Base-by-base conservation (phyloP, 1,284 basidiomycete genomes). In the Mycena citricolor region DNA sequence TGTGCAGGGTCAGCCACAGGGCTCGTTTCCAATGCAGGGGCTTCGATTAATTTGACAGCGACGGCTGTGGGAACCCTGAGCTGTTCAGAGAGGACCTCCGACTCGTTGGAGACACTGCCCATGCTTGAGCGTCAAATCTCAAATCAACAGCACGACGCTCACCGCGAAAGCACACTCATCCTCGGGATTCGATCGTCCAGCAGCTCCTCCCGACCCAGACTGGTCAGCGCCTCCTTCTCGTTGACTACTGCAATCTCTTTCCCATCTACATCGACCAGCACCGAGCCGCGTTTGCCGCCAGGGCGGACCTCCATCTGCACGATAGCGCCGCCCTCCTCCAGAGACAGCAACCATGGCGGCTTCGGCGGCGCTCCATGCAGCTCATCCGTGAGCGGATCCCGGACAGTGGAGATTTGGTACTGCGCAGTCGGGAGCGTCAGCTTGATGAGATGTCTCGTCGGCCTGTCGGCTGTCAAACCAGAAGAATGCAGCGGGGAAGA, bases 301-400 rank as follows among this genome's bases (percentile, higher is more conserved):
- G 83, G 74, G 34, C 68, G 69, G 29, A 90, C 74, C 43, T 69
- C 68, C 31, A 90, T 63, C 29, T 77, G 71, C 16, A 90, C 75
- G 12, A 83, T 65, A 11, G 79, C 85, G 0, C 84, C 86, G 21
- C 74, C 75, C 38, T 80, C 78, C 58, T 86, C 77, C 51, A 90
- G 64, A 50, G 86, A 80, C 14, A 77, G 61, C 48, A 90, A 63
- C 91, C 91, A 94, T 36, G 69, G 66, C 4, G 92, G 91, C 52
- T 81, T 81, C 5, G 80, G 73, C 38, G 82, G 77, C 5, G 83
- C 78, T 12, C 68, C 70, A 49, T 76, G 70, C 47, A 71, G 72
- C 61, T 88, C 81, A 13, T 84, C 86, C 2, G 86, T 91, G 52
- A 94, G 66, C 7, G 91, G 92, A 66, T 94, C 89, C 45, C 79